phyloP scores from a whole-genome alignment of 1,284 basidiomycete species.

The Chondrostereum purpureum region DNA sequence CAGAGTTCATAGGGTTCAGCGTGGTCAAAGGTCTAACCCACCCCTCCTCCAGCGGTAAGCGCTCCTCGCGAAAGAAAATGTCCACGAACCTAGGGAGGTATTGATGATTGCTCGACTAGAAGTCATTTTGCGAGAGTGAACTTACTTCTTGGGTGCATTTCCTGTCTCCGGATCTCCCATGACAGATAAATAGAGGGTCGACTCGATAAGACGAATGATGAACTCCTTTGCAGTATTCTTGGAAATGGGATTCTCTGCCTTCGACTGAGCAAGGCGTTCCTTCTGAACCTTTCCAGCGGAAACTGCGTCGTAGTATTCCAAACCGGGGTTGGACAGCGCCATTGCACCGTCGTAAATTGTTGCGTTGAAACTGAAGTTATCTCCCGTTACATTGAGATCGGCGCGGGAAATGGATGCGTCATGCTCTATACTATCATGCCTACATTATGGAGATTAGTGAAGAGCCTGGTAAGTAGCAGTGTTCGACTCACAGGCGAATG shows the following conservation, averaged over 20 bases:
- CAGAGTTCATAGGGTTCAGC: not conserved
- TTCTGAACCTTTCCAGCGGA: conserved; percentile 17
- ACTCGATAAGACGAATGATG: conserved; percentile 11
- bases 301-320: conserved; percentile 16
- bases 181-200: conserved; percentile 12
- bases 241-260: conserved; percentile 14
- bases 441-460: conserved; percentile 4
- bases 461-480: not conserved
- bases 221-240: conserved; percentile 18
- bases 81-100: conserved; percentile 13
- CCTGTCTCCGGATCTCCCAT: conserved; percentile 15
- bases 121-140: not conserved
- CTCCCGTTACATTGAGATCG: conserved; percentile 14
- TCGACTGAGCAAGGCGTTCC: conserved; percentile 13
- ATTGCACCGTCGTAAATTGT: conserved; percentile 15
- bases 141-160: conserved; percentile 16
- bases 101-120: not conserved
- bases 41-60: conserved; percentile 15
- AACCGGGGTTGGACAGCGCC: conserved; percentile 18
- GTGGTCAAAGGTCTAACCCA: conserved; percentile 9
- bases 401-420: conserved; percentile 17
- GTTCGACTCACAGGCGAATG: conserved; percentile 7
- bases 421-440: conserved; percentile 18
- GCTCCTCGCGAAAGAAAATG: conserved; percentile 14
- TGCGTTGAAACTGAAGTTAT: conserved; percentile 17